Base-by-base conservation (phyloP, 345 rosid species). In the Hypericum perforatum region DNA sequence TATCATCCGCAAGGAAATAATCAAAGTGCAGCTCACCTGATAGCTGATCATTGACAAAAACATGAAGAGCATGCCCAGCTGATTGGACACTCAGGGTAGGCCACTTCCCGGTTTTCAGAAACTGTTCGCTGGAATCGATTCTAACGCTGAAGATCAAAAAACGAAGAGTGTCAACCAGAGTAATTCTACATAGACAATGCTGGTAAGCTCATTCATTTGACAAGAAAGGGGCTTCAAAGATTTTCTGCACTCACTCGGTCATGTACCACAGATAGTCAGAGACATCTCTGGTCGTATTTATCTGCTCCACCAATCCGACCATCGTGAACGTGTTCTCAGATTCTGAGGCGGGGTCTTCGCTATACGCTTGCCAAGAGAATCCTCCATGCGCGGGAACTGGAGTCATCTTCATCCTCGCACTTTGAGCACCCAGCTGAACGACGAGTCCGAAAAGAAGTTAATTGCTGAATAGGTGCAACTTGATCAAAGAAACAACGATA, bases 241-340 rank as follows among this genome's bases (percentile, higher is more conserved):
- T 49, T 16, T 49, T 12, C 7, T 38, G 55, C 62, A 80, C 99
- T 84, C 66, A 94, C 99, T 89, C 95, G 61, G 99, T 94, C 67
- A 73, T 74, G 82, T 86, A 94, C 99, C 99, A 94, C 82, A 94
- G 67, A 63, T 94, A 94, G 62, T 94, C 99, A 1, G 95, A 67
- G 45, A 38, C 63, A 72, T 94, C 99, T 68, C 95, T 76, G 29
- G 99, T 94, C 45, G 89, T 78, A 69, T 86, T 94, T 62, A 94
- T 75, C 84, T 94, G 99, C 73, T 89, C 99, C 75, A 94, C 62
- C 80, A 94, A 86, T 41, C 99, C 95, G 0, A 59, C 80, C 79
- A 64, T 68, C n/a, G 83, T 80, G 73, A 94, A 94, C 7, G 87
- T 73, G 56, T 68, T 76, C 50, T 85, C 99, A 50, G 64, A 64